Base-by-base conservation (phyloP, 257 asterid genomes). In the Forsythia viridissima region DNA sequence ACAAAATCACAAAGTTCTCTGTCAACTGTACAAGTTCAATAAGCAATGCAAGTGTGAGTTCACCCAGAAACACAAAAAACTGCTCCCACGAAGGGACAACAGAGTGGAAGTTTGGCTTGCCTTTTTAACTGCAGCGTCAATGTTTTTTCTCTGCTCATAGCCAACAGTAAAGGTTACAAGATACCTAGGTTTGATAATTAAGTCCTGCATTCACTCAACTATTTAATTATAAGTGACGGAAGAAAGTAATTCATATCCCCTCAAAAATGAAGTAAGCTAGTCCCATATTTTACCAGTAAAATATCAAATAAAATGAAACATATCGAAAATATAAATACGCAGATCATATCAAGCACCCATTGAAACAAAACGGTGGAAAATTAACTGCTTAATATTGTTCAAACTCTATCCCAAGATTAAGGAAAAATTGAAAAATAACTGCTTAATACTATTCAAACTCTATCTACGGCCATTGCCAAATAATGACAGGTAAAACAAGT, bases 111-210 rank as follows among this genome's bases (percentile, higher is more conserved):
- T 57, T 74, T 51, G 63, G 77, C 82, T 48, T 72, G 89, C 97
- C 97, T 91, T 94, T 83, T 88, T 90, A 20, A 89, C 97, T 52
- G 99, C 96, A 82, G 90, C 93, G 82, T 94, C 94, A 78, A 94
- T 94, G 81, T 91, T 94, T 51, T 86, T 84, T 86, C 84, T 94
- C 87, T 94, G 98, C 72, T 87, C 90, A 68, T 72, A 79, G 48
- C 98, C 98, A 41, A 94, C 98, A 16, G 98, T 91, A 82, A 91
- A 94, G 24, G 98, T 91, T 74, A 94, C 82, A 51, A 94, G 99
- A 81, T 94, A 94, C 80, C 91, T 91, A 51, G 99, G 98, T 82
- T 89, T 92, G 78, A 87, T 72, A 55, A 91, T 83, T 73, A 94
- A 87, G 83, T 91, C 97, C 98, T 91, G 90, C 85, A 80, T 71